Evolutionary conservation across 2,329 filamentous ascomycete species (phyloP).

Genomic region (Parasarocladium wereldwijsianum): DNA sequence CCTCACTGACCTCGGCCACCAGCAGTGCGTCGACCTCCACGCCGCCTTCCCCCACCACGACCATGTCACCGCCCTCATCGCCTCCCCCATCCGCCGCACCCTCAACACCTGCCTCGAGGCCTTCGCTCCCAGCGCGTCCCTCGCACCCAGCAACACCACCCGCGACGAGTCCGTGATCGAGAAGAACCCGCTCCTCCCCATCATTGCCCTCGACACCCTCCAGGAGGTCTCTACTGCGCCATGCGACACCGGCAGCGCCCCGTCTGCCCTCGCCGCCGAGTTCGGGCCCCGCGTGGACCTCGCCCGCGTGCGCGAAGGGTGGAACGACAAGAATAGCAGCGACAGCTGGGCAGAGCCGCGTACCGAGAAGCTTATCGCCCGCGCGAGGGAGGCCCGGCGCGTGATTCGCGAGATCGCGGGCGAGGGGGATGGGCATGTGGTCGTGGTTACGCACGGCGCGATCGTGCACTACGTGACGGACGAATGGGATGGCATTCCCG

Average conservation of each 20-base stretch:
- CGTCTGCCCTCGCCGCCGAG: conserved; percentile 39
- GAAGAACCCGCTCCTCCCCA: conserved; percentile 13
- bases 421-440: conserved; percentile 44
- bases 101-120: conserved; percentile 61
- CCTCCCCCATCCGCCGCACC: conserved; percentile 69
- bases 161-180: conserved; percentile 17
- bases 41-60: conserved; percentile 49
- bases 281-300: conserved; percentile 52
- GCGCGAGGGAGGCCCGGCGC: conserved; percentile 45
- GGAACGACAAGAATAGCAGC: conserved; percentile 50
- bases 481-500: conserved; percentile 53
- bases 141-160: not conserved
- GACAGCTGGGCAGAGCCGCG: conserved; percentile 29
- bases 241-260: conserved; percentile 59
- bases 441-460: conserved; percentile 69
- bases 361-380: conserved; percentile 37
- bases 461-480: conserved; percentile 76
- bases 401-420: conserved; percentile 36
- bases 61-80: conserved; percentile 53
- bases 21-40: conserved; percentile 56
- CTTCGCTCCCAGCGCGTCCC: conserved; percentile 35
- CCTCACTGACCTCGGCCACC: conserved; percentile 59
- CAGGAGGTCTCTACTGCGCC: conserved; percentile 66
- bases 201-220: conserved; percentile 57
- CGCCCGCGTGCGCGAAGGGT: conserved; percentile 43